These are phyloP conservation scores for Tephrocybe sp. DNA, from an alignment of 768 basidiomycete species.

Conservation along the genomic window DNA sequence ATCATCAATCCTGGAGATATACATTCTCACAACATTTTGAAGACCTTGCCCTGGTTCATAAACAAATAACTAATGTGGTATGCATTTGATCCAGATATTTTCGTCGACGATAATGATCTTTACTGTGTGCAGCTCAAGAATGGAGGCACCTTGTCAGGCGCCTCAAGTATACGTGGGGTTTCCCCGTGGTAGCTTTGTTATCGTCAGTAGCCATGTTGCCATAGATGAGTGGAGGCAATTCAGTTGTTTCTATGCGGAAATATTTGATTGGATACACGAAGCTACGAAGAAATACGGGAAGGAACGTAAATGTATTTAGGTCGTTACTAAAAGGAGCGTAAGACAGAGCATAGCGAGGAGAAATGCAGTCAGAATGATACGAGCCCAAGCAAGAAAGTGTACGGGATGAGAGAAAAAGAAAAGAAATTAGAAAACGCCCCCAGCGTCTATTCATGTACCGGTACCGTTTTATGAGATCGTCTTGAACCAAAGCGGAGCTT, in stretches of 20 bases:
- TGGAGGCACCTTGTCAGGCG: conserved; percentile 39
- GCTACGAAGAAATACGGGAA: conserved; percentile 20
- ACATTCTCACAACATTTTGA: conserved; percentile 8
- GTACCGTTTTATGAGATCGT: conserved; percentile 49
- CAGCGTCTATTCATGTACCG: conserved; percentile 23
- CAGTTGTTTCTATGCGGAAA: conserved; percentile 26
- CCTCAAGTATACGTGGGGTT: conserved; percentile 32
- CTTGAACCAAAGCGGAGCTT: conserved; percentile 76
- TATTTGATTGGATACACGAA: conserved; percentile 23
- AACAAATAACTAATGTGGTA: conserved; percentile 48
- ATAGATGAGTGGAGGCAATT: conserved; percentile 24
- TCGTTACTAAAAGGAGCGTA: conserved; percentile 31
- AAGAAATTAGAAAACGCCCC: conserved; percentile 16
- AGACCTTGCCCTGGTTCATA: conserved; percentile 52
- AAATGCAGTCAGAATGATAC: conserved; percentile 20
- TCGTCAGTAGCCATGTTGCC: neutral
- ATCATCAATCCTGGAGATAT: neutral
- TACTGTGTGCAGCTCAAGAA: conserved; percentile 31
- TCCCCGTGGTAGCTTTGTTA: conserved; percentile 40
- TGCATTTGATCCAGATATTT: conserved; percentile 19
- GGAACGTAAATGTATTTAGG: conserved; percentile 26
- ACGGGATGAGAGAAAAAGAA: conserved; percentile 11
- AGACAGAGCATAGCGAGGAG: conserved; percentile 19
- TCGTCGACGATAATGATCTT: neutral
- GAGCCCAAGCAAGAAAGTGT: conserved; percentile 19